These are phyloP conservation scores for Rhizoctonia solani DNA, from an alignment of 1,284 basidiomycete genomes.

Conservation along the genomic window DNA sequence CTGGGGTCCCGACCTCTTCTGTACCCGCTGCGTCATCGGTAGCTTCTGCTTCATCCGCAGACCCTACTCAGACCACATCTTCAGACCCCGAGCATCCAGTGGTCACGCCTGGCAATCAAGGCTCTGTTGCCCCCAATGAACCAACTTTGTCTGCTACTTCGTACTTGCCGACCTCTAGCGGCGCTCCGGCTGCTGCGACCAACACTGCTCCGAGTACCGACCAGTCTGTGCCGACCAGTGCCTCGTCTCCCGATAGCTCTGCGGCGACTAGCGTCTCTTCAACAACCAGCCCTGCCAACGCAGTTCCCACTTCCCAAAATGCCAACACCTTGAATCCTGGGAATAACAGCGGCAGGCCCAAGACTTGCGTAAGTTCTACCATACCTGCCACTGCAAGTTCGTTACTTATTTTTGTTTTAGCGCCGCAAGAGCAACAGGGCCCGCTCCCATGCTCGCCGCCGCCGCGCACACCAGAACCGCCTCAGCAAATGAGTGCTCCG, in stretches of 20 bases:
- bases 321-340: neutral
- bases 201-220: no score
- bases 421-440: neutral
- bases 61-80: no score
- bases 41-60: no score
- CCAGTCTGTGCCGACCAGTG: neutral
- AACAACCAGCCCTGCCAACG: neutral
- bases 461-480: neutral
- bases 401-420: neutral
- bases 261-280: neutral
- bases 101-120: no score
- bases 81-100: no score
- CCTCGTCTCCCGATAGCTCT: neutral
- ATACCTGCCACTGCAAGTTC: neutral
- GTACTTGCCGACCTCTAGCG: no score
- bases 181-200: no score
- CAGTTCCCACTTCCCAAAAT: neutral
- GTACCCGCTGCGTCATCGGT: no score
- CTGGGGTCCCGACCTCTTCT: no score
- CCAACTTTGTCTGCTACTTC: no score
- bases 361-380: constrained; percentile 14
- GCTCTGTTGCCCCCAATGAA: no score
- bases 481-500: neutral
- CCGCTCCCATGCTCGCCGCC: constrained; percentile 1
- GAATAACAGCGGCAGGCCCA: neutral